phyloP scores from a whole-genome alignment of 257 asterid species.

The Pogostemon cablin region DNA sequence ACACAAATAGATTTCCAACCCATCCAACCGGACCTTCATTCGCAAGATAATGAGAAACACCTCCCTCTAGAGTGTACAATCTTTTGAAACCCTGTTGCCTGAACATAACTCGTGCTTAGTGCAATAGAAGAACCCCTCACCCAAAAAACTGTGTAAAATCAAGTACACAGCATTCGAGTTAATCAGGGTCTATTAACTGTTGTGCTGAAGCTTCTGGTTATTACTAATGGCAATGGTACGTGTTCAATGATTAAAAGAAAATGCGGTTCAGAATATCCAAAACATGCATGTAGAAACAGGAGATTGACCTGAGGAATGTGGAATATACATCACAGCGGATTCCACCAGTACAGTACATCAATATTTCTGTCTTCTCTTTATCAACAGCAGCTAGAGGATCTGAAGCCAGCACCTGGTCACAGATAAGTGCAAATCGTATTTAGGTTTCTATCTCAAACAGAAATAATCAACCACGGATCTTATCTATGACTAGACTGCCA shows the following conservation, averaged over 20 bases:
- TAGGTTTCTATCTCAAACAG: slow-evolving; percentile 1
- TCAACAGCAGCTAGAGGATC: slow-evolving; percentile 83
- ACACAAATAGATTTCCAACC: slow-evolving; percentile 90
- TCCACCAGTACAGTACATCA: slow-evolving; percentile 99
- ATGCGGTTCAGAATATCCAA: neutral
- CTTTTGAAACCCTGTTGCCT: slow-evolving; percentile 80
- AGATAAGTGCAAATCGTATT: slow-evolving; percentile 23
- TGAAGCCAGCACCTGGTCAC: slow-evolving; percentile 55
- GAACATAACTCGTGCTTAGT: slow-evolving; percentile 27
- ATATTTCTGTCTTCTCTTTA: slow-evolving; percentile 74
- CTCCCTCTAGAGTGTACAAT: slow-evolving; percentile 81
- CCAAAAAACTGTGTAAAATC: neutral
- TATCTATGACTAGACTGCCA: neutral
- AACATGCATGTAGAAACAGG: neutral
- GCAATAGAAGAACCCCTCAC: slow-evolving; percentile 6
- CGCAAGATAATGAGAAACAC: slow-evolving; percentile 83
- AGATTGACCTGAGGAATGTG: slow-evolving; percentile 72
- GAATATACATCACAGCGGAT: slow-evolving; percentile 97
- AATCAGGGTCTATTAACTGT: too few species aligned
- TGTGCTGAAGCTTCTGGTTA: too few species aligned
- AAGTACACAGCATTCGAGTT: neutral
- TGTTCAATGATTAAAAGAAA: neutral
- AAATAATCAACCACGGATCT: slow-evolving; percentile 8
- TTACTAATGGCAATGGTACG: too few species aligned
- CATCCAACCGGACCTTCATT: slow-evolving; percentile 79